phyloP scores from a whole-genome alignment of 2,329 filamentous ascomycete genomes.

The Fusarium pseudograminearum region DNA sequence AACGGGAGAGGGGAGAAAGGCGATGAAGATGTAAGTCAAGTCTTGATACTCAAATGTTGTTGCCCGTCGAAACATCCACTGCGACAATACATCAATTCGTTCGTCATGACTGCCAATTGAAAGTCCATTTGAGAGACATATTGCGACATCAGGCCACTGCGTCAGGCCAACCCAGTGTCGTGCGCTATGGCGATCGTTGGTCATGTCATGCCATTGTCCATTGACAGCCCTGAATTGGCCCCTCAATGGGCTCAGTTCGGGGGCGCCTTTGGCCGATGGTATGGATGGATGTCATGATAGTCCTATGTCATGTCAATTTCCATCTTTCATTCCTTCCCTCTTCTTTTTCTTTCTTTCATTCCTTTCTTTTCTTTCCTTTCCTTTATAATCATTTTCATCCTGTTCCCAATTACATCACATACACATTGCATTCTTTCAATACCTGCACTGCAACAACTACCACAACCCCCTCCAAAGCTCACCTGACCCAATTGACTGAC shows the following conservation, averaged over 20 bases:
- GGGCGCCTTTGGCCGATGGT: conserved; percentile 29
- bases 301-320: conserved; percentile 23
- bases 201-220: conserved; percentile 40
- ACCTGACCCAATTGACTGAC: conserved; percentile 16
- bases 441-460: background rate
- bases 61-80: conserved; percentile 11
- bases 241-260: conserved; percentile 39
- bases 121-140: conserved; percentile 17
- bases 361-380: background rate
- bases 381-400: background rate
- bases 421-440: background rate
- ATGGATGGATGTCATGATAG: conserved; percentile 32
- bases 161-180: conserved; percentile 35
- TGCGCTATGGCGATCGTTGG: conserved; percentile 43
- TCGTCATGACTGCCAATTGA: conserved; percentile 18
- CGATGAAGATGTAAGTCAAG: conserved; percentile 41
- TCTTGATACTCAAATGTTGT: conserved; percentile 3
- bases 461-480: background rate
- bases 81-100: background rate
- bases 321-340: background rate
- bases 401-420: background rate
- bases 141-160: conserved; percentile 42
- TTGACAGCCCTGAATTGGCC: conserved; percentile 32
- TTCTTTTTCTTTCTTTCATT: background rate
- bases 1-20: conserved; percentile 22